Evolutionary conservation across 2,329 filamentous ascomycete species (phyloP), one percentile per base, ranked within the genome.

Genomic region (Ophiocordyceps camponoti-floridani): DNA sequence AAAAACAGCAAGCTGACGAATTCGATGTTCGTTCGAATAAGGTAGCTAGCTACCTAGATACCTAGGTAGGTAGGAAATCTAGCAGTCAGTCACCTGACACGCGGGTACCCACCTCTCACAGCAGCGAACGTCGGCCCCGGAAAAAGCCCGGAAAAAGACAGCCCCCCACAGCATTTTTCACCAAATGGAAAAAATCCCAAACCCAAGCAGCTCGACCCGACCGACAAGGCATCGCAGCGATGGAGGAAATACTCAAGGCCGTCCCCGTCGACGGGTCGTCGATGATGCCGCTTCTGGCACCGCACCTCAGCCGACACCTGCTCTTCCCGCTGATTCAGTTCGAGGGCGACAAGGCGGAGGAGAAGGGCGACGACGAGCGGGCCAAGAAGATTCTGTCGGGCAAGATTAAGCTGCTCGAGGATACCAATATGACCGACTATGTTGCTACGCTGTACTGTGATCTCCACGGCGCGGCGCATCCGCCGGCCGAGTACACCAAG

Each of bases 341-440:
- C 66, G 75, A 83, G 57, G 80, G 80, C 58, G 79, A 82, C 59
- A 79, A 85, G 62, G 82, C 94, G 52, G 80, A 87, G 62, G 83
- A 87, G 58, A 75, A 78, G 54, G 75, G 73, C 56, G 69, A 75
- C 48, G 67, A 69, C 49, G 65, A 60, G 37, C 66, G 73, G 64
- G 66, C 75, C 46, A 71, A 71, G 56, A 80, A 88, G 62, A 80
- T 94, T 56, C 81, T 82, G 50, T 77, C 83, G 60, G 79, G 87
- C 56, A 94, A 94, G 66, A 94, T 89, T 64, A 82, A 89, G 67
- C 79, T 98, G 47, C 78, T 98, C 54, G 89, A 94, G 70, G 81
- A 87, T 63, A 96, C 91, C 58, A 95, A 96, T 73, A 98, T 98
- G 91, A 91, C 83, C 57, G 91, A 98, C 66, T 98, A 94, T 62